Conservation (phyloP, 2,329 filamentous ascomycete genomes). For the Fusarium liriodendri region DNA sequence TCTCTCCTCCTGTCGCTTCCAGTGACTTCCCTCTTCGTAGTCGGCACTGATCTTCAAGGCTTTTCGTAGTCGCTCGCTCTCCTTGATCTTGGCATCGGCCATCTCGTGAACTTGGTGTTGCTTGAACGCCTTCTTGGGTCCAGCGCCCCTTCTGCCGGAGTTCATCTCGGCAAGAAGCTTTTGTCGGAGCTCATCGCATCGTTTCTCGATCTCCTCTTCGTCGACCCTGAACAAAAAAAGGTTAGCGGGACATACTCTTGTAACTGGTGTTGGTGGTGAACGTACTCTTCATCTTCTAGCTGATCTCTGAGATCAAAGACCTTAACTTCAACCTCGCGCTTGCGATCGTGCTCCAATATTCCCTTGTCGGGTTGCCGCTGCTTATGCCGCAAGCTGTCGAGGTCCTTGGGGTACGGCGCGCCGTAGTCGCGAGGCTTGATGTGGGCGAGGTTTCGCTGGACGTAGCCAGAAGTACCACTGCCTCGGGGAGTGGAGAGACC, state of each 20-base stretch:
- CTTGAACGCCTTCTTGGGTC: slow-evolving; percentile 73
- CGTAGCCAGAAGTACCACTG: slow-evolving; percentile 96
- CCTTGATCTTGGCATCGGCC: slow-evolving; percentile 94
- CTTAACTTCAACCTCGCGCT: slow-evolving; percentile 91
- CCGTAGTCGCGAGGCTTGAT: slow-evolving; percentile 84
- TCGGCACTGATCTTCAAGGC: slow-evolving; percentile 89
- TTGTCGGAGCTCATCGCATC: slow-evolving; percentile 55
- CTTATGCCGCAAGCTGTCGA: slow-evolving; percentile 76
- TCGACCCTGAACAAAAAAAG: slow-evolving; percentile 66
- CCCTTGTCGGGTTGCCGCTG: slow-evolving; percentile 89
- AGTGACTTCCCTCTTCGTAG: slow-evolving; percentile 88
- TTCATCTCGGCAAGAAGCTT: slow-evolving; percentile 55
- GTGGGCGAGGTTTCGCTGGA: slow-evolving; percentile 93
- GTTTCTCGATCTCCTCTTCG: slow-evolving; percentile 89
- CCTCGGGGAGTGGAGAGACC: slow-evolving; percentile 94
- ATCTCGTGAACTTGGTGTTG: slow-evolving; percentile 95
- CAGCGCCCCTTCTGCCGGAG: slow-evolving; percentile 46
- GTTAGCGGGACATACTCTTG: background rate
- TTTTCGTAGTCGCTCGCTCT: slow-evolving; percentile 87
- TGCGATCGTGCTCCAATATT: slow-evolving; percentile 93
- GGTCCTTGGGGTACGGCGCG: slow-evolving; percentile 80
- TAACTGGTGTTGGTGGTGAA: slow-evolving; percentile 1
- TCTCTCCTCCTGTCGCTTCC: slow-evolving; percentile 84
- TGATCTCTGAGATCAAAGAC: slow-evolving; percentile 90
- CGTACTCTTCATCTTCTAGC: slow-evolving; percentile 89